These are phyloP conservation scores for Austroboletus novae-zelandiae DNA, from an alignment of 1,284 basidiomycete species.

Conservation along the genomic window DNA sequence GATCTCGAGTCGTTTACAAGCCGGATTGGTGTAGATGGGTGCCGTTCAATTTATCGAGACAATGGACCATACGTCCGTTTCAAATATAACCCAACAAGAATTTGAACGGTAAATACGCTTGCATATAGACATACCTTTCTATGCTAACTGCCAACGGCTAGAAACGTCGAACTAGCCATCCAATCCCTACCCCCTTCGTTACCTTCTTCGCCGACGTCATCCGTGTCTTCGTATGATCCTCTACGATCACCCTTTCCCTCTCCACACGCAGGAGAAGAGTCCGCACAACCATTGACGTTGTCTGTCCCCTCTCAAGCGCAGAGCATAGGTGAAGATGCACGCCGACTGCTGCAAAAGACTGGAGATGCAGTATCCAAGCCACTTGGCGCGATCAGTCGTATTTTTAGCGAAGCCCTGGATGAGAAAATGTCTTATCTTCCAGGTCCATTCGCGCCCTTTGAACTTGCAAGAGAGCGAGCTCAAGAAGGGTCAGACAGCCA, in stretches of 20 bases:
- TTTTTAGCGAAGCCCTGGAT: constrained; percentile 79
- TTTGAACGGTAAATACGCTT: constrained; percentile 69
- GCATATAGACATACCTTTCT: neutral
- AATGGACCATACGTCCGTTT: constrained; percentile 93
- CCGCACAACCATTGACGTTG: constrained; percentile 72
- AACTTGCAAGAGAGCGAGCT: constrained; percentile 47
- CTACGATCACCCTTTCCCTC: constrained; percentile 32
- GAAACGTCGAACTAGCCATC: constrained; percentile 85
- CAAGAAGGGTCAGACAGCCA: constrained; percentile 21
- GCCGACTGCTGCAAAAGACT: constrained; percentile 80
- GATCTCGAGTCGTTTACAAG: neutral
- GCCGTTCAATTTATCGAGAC: constrained; percentile 50
- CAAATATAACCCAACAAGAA: constrained; percentile 89
- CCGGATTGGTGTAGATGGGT: constrained; percentile 24
- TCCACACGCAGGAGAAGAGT: constrained; percentile 78
- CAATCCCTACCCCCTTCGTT: constrained; percentile 66
- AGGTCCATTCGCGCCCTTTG: constrained; percentile 62
- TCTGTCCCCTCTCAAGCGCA: constrained; percentile 50
- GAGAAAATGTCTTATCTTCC: constrained; percentile 55
- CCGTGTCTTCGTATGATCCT: constrained; percentile 24
- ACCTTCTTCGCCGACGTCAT: constrained; percentile 47
- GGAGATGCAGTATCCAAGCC: constrained; percentile 88
- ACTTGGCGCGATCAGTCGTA: constrained; percentile 80
- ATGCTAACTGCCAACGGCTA: constrained; percentile 23
- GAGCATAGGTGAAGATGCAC: constrained; percentile 74